A percentile compares a stretch with the other conserved stretches of the same genome.
These are phyloP conservation scores for Penicillium silybi DNA, from an alignment of 495 filamentous ascomycete genomes.

Conservation along the genomic window DNA sequence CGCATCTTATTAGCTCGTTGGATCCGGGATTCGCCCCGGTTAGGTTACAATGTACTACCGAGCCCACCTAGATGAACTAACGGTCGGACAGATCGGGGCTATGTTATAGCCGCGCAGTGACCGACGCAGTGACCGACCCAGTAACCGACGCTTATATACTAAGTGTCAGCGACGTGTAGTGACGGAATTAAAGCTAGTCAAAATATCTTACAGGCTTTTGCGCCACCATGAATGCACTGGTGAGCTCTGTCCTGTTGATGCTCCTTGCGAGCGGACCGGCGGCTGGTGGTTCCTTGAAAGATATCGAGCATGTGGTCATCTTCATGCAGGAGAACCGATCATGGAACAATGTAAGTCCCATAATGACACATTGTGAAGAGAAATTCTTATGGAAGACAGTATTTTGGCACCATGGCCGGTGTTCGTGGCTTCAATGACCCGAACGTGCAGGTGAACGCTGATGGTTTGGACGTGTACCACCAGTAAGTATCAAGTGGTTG, in stretches of 20 bases:
- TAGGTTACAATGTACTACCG: not conserved
- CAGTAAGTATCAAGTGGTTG: slow-evolving; percentile 31
- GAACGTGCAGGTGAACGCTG: slow-evolving; percentile 50
- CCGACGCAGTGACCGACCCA: no score
- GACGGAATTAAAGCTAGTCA: not conserved
- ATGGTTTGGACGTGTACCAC: slow-evolving; percentile 43
- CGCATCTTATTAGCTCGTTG: not conserved
- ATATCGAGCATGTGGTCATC: slow-evolving; percentile 55
- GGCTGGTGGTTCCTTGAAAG: slow-evolving; percentile 41
- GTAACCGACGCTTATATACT: not conserved
- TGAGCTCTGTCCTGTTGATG: slow-evolving; percentile 16
- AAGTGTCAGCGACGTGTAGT: not conserved
- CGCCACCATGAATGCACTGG: slow-evolving; percentile 10
- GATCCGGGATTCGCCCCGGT: not conserved
- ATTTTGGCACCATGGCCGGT: slow-evolving; percentile 55
- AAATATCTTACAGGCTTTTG: not conserved
- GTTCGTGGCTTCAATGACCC: slow-evolving; percentile 55
- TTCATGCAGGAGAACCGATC: slow-evolving; percentile 56
- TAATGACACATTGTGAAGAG: not conserved
- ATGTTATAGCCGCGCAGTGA: not conserved
- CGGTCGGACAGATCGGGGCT: not conserved
- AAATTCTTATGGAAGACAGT: slow-evolving; percentile 23
- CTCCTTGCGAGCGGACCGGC: slow-evolving; percentile 17
- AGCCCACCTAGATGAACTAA: not conserved
- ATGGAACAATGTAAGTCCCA: slow-evolving; percentile 31